These are phyloP conservation scores for Xylaria sp. DNA, from an alignment of 2,329 filamentous ascomycete species.

Conservation along the genomic window DNA sequence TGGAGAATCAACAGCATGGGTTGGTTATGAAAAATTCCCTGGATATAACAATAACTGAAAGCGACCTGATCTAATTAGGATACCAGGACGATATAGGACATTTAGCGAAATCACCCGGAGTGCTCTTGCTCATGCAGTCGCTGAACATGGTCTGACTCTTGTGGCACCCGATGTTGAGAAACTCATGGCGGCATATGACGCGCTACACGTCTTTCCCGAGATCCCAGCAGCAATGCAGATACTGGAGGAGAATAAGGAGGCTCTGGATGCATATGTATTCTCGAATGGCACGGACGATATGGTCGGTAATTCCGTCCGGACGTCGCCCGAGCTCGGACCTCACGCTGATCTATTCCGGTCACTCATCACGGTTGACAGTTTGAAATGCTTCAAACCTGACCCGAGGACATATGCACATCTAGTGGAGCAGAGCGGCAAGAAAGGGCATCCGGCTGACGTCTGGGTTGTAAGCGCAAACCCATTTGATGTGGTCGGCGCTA, in stretches of 20 bases:
- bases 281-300: slow-evolving; percentile 75
- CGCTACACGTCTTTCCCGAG: slow-evolving; percentile 72
- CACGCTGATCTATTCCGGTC: slow-evolving; percentile 61
- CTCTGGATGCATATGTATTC: slow-evolving; percentile 70
- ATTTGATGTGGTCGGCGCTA: slow-evolving; percentile 76
- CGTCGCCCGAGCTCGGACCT: slow-evolving; percentile 65
- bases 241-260: slow-evolving; percentile 52
- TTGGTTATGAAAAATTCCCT: slow-evolving; percentile 51
- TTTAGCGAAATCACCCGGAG: slow-evolving; percentile 73
- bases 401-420: slow-evolving; percentile 71
- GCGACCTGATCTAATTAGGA: slow-evolving; percentile 18
- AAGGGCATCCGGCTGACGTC: slow-evolving; percentile 59
- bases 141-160: slow-evolving; percentile 64
- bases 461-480: slow-evolving; percentile 80
- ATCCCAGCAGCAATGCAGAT: slow-evolving; percentile 64
- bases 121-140: slow-evolving; percentile 71
- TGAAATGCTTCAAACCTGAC: slow-evolving; percentile 73
- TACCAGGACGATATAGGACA: slow-evolving; percentile 66
- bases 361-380: slow-evolving; percentile 70
- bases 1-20: slow-evolving; percentile 82
- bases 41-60: not conserved
- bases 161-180: slow-evolving; percentile 55
- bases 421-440: slow-evolving; percentile 60
- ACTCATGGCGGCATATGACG: slow-evolving; percentile 73
- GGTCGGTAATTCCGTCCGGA: slow-evolving; percentile 68